Evolutionary conservation across 192 early-diverging fungal species (phyloP).

Genomic region (Gamsiella multidivaricata): DNA sequence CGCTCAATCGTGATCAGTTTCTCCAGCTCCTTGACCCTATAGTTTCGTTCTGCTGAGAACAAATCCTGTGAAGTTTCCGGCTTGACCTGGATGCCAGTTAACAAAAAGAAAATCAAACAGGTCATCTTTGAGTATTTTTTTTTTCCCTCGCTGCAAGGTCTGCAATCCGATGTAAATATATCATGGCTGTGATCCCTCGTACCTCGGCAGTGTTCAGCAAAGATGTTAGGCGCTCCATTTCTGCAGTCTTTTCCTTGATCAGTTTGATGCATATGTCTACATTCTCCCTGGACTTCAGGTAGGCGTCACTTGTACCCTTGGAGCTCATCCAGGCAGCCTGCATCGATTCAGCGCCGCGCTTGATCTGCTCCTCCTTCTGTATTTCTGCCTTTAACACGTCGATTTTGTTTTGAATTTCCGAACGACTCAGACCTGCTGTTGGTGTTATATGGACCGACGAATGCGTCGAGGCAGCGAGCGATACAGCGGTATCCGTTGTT

Average conservation of each 20-base stretch:
- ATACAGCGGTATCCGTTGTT: constrained; percentile 24
- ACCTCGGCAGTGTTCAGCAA: constrained; percentile 22
- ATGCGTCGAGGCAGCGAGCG: not conserved
- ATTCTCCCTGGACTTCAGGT: constrained; percentile 50
- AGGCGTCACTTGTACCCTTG: constrained; percentile 31
- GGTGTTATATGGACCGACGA: not conserved
- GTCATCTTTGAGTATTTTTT: not conserved
- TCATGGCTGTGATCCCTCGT: not conserved
- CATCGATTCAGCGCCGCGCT: constrained; percentile 50
- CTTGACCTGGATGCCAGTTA: not conserved
- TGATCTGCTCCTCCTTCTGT: constrained; percentile 50
- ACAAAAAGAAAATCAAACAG: not conserved
- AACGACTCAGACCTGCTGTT: constrained; percentile 8
- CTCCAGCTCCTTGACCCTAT: constrained; percentile 39
- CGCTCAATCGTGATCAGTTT: constrained; percentile 49
- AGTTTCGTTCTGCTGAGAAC: constrained; percentile 30
- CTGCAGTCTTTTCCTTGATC: constrained; percentile 41
- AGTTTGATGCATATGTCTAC: constrained; percentile 36
- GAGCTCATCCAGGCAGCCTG: constrained; percentile 47
- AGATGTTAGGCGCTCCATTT: constrained; percentile 22
- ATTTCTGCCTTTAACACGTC: constrained; percentile 41
- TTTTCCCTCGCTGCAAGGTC: no score
- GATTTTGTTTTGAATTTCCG: constrained; percentile 25
- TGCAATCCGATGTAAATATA: not conserved
- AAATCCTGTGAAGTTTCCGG: constrained; percentile 34